Base-by-base conservation (phyloP, 495 filamentous ascomycete genomes). In the Aspergillus mulundensis region DNA sequence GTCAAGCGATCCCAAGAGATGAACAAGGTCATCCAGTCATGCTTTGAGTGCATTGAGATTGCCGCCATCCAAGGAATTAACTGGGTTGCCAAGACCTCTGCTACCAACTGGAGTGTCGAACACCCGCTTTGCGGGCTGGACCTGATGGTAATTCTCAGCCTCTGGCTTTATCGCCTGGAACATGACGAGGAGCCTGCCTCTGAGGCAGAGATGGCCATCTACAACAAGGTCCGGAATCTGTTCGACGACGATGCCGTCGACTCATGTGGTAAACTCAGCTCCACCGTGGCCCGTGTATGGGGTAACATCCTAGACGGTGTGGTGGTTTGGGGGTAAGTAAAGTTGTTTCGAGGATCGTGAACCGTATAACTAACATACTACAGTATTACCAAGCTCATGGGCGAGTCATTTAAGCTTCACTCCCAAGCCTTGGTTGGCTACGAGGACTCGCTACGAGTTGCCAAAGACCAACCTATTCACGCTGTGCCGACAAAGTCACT, bases 41-140 rank as follows among this genome's bases (percentile, higher is more conserved):
- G 95, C 73, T 97, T 93, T 72, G 90, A 97, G 72, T 97, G 92
- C 77, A 91, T 98, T 68, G 93, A 97, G 72, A 95, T 95, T 52
- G 93, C 94, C 6, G 94, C 95, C 41, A 71, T 89, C 50, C 90
- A 95, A 67, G 94, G 92, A 59, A 95, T 98, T 64, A 91, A 94
- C 69, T 97, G 94, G 94, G 93, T 98, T 45, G 94, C 95, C 7
- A 84, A 91, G 65, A 97, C 92, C 20, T 95, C 90, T 51, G 90
- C 94, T 46, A 95, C 94, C 50, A 97, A 98, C 77, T 98, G 94
- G 94, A 98, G 94, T 74, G 87, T 97, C 44, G 94, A 98, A 77
- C 94, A 98, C 69, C 94, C 95, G 28, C 85, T 98, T 38, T 96
- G 91, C 67, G 95, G 91, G 60, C 81, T 98, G 74, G 94, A 98